phyloP scores from a whole-genome alignment of 2,329 filamentous ascomycete species.

The Colletotrichum endophyticum region DNA sequence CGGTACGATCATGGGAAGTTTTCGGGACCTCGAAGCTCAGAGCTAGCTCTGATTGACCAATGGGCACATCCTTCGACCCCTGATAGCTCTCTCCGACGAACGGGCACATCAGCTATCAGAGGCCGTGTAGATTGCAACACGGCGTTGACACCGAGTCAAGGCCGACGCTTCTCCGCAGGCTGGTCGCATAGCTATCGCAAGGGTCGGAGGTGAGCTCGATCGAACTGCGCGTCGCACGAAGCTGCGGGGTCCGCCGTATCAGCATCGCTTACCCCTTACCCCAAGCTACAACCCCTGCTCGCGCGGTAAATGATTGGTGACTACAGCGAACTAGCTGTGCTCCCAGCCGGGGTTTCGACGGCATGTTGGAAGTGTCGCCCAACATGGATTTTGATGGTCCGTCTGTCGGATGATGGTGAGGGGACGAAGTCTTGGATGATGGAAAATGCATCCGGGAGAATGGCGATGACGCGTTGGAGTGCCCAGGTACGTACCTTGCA shows the following conservation, averaged over 20 bases:
- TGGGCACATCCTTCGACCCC: neutral
- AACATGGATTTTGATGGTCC: neutral
- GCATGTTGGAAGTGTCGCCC: neutral
- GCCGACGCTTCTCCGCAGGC: conserved; percentile 13
- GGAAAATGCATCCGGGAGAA: neutral
- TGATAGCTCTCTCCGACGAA: neutral
- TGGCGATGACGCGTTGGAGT: neutral
- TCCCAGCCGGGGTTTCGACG: neutral
- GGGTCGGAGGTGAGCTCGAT: neutral
- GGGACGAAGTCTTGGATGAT: neutral
- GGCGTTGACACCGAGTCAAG: conserved; percentile 7
- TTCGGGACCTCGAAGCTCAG: neutral
- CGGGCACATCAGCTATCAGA: neutral
- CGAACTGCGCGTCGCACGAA: neutral
- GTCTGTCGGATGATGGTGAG: neutral
- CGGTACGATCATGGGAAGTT: neutral
- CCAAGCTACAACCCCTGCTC: neutral
- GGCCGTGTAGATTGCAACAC: neutral
- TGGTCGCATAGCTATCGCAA: neutral
- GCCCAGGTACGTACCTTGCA: neutral
- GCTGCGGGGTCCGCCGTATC: conserved; percentile 9
- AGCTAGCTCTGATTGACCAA: conserved; percentile 5
- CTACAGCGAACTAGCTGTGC: neutral
- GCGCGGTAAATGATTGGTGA: neutral
- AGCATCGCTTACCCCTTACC: neutral